A percentile compares a stretch with the other conserved stretches of the same genome.
These are phyloP conservation scores for Cymodocea nodosa DNA, from an alignment of 116 monocot genomes.

Conservation along the genomic window DNA sequence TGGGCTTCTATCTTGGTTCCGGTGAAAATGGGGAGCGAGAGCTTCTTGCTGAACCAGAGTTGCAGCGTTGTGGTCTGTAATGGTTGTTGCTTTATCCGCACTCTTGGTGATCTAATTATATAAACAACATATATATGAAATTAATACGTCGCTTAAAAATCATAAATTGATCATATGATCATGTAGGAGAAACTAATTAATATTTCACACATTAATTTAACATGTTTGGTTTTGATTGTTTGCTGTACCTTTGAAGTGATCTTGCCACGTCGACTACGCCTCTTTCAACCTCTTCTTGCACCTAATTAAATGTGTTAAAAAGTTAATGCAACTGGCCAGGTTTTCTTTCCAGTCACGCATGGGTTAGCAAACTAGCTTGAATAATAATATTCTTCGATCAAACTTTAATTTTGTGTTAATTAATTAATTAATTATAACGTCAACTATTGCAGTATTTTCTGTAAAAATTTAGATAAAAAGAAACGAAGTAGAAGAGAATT, in stretches of 20 bases:
- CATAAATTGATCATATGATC: background rate
- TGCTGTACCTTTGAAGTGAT: background rate
- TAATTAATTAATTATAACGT: no score
- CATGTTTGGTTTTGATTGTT: background rate
- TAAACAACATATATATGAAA: no score
- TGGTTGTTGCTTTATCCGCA: constrained; percentile 23
- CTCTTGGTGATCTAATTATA: constrained; percentile 5
- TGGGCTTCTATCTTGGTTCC: constrained; percentile 45
- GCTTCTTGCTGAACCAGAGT: constrained; percentile 29
- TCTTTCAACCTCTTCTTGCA: background rate
- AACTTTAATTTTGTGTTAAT: no score
- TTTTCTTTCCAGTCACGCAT: no score
- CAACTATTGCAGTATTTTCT: no score
- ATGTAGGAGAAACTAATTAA: background rate
- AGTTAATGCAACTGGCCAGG: no score
- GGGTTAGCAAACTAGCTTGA: no score
- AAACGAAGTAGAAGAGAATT: no score
- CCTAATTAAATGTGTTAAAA: background rate
- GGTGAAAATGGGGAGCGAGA: constrained; percentile 52
- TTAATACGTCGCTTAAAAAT: background rate
- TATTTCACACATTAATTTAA: no score
- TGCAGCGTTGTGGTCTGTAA: constrained; percentile 14
- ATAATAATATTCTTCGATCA: no score
- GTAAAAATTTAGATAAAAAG: no score
- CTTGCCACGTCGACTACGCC: background rate